Conservation (phyloP, 78 protist genomes). For the Dictyostelium firmibasis region DNA sequence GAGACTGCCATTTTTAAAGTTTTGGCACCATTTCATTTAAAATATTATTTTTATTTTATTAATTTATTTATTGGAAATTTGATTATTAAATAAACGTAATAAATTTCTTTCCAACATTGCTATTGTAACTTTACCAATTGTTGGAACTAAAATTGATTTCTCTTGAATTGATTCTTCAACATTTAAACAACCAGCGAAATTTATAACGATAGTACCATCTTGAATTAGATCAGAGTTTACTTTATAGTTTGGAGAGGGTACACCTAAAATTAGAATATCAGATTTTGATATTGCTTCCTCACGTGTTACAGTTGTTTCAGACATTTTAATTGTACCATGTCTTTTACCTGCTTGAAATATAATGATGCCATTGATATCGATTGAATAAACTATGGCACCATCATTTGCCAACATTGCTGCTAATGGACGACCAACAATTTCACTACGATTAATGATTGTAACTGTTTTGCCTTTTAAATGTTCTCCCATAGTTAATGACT, state of each 20-base stretch:
- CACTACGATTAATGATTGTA: constrained; percentile 93
- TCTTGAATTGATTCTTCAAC: constrained; percentile 73
- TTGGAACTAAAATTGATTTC: constrained; percentile 64
- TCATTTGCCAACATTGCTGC: constrained; percentile 84
- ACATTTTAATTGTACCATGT: constrained; percentile 73
- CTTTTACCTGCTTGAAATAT: constrained; percentile 55
- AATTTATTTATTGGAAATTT: constrained; percentile 3
- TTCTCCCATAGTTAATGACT: constrained; percentile 36
- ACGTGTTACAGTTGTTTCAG: constrained; percentile 32
- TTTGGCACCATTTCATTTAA: no score
- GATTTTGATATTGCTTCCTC: constrained; percentile 70
- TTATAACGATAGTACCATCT: constrained; percentile 68
- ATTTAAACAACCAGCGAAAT: constrained; percentile 84
- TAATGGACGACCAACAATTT: constrained; percentile 95
- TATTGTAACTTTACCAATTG: constrained; percentile 89
- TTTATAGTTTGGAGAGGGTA: constrained; percentile 79
- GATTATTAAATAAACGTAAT: constrained; percentile 73
- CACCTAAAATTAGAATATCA: constrained; percentile 86
- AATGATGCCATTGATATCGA: constrained; percentile 53
- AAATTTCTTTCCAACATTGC: constrained; percentile 90
- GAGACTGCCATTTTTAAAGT: no score
- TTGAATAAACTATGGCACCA: constrained; percentile 82
- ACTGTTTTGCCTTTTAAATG: constrained; percentile 88
- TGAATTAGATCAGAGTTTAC: constrained; percentile 42
- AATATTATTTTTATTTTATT: no score